Evolutionary conservation across 768 basidiomycete genomes (phyloP), one percentile per base, ranked within the genome.

Genomic region (Xerocomellus dryophilus): DNA sequence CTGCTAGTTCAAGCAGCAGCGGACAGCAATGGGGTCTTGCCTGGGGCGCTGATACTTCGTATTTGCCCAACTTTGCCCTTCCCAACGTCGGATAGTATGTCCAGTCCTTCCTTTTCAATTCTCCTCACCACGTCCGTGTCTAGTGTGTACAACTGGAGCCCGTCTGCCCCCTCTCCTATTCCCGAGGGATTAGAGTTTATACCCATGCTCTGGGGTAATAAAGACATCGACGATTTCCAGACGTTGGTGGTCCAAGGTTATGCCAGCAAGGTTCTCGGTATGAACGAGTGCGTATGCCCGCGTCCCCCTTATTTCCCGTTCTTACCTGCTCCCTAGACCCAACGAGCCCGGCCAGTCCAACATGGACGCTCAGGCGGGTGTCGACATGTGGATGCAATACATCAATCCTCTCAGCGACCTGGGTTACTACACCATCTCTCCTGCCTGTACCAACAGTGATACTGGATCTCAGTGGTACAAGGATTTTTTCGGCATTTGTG

Each of bases 201-300:
- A 25, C 23, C 23, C 23, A 87, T 88, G 86, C 68, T 90, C 1
- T 93, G 88, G 89, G 84, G 86, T 53, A 48, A 53, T 0, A 71
- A 78, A 15, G 73, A 85, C 45, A 54, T 75, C 29, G 42, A 3
- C 71, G 76, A 1, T 87, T 25, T 88, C 67, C 57, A 73, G 53
- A 61, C 61, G 0, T 52, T 66, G 34, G 79, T 84, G 21, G 67
- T 74, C 41, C 38, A 62, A n/a, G 82, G 81, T 31, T 82, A 85
- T 61, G 79, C 83, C 49, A 61, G 70, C 21, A 62, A 63, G 49
- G 81, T 76, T 38, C 58, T 88, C 20, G 86, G 83, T 49, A 70
- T 79, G 66, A 97, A 96, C 63, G 93, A 93, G 93, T 92, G 54
- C 11, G 83, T 57, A 20, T 40, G 46, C 5, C 15, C 3, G 5